These are phyloP conservation scores for Radiomyces spectabilis DNA, from an alignment of 192 early-diverging fungal genomes.

Conservation along the genomic window DNA sequence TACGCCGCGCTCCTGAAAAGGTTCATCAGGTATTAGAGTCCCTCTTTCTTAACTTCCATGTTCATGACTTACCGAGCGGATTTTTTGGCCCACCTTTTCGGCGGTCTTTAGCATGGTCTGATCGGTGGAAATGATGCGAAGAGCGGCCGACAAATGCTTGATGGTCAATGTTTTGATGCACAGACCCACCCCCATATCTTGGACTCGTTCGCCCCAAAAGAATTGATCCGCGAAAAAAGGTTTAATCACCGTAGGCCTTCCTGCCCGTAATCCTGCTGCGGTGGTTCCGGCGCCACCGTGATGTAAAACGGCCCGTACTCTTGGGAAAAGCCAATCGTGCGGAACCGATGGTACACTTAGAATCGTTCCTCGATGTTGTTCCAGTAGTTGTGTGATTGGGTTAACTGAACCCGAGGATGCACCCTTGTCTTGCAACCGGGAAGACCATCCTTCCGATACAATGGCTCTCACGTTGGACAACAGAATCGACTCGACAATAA, in stretches of 20 bases:
- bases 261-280: constrained; percentile 65
- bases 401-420: too few relatives aligned
- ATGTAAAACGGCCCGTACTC: constrained; percentile 58
- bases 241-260: constrained; percentile 61
- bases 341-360: constrained; percentile 55
- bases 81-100: constrained; percentile 39
- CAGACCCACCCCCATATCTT: constrained; percentile 55
- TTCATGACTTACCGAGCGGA: constrained; percentile 25
- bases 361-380: constrained; percentile 42
- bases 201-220: constrained; percentile 66
- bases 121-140: constrained; percentile 47
- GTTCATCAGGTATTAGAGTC: background rate
- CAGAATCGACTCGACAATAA: constrained; percentile 56
- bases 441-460: constrained; percentile 69
- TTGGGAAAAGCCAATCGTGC: constrained; percentile 74
- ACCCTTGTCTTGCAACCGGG: constrained; percentile 34
- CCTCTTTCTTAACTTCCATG: background rate
- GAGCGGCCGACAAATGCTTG: constrained; percentile 39
- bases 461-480: constrained; percentile 59
- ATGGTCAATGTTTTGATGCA: constrained; percentile 49
- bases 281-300: constrained; percentile 77
- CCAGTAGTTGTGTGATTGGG: background rate
- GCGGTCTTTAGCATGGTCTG: constrained; percentile 44
- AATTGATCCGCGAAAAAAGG: constrained; percentile 66
- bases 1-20: constrained; percentile 46